Evolutionary conservation across 768 basidiomycete genomes (phyloP), one percentile per base, ranked within the genome.

Genomic region (Boletus sp.): DNA sequence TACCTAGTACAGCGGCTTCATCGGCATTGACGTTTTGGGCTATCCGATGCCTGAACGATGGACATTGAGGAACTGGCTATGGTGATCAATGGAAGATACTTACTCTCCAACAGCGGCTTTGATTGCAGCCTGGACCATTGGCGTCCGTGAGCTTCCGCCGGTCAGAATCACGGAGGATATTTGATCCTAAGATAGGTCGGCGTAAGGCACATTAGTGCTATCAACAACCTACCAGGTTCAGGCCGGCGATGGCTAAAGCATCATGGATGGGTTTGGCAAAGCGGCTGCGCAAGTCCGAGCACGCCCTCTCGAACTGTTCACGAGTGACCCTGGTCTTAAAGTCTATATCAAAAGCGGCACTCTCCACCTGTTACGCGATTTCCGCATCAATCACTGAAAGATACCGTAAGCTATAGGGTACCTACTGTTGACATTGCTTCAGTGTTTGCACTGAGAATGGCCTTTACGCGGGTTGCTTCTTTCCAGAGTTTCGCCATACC

Each of bases 21-120:
- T 98, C 97, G 0, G 96, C 88, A 68, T 99, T 98, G 56, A 99
- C 91, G 61, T 98, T 98, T 65, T 87, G 79, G 6, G 96, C 92
- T 53, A 98, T 88, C 71, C 90, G 92, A 49, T 86, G 82, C 44
- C 85, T 88, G 48, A 15, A 50, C 15, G 15, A 54, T 25, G 43
- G 21, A 42, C 21, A 45, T 55, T 47, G 53, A 57, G 14, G 5
- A 10, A 19, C 19, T 25, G 21, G 1, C 41, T 4, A 27, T 42
- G 32, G 2, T n/a, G 17, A 27, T 38, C 34, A 21, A 19, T 10
- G 8, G 19, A 30, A 11, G 7, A 5, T 15, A 79, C 88, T 56
- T 69, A 87, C 82, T 88, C 85, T 67, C 93, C 93, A 50, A 95
- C 88, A 29, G 84, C 79, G 5, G 77, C 76, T 63, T 82, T 85